These are phyloP conservation scores for Singerocomus rubriflavus DNA, from an alignment of 1,284 basidiomycete species.

Conservation along the genomic window DNA sequence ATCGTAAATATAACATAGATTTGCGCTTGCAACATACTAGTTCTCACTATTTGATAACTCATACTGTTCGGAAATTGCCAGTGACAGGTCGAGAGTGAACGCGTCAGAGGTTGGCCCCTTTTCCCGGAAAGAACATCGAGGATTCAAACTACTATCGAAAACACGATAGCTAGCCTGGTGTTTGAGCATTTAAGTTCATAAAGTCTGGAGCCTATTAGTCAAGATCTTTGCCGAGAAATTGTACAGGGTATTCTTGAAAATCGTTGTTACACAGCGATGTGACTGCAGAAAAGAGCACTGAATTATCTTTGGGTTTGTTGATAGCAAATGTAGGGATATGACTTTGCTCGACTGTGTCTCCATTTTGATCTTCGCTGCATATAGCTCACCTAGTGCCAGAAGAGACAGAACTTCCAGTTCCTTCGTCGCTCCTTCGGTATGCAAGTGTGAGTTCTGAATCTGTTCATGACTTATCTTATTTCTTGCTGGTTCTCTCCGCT, in stretches of 20 bases:
- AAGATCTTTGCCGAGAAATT: neutral
- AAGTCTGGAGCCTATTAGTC: too few relatives aligned
- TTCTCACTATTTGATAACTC: neutral
- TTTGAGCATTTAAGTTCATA: neutral
- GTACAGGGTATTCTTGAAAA: neutral
- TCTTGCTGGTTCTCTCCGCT: constrained; percentile 7
- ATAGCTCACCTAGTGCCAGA: neutral
- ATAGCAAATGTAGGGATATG: too few relatives aligned
- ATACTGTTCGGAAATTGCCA: neutral
- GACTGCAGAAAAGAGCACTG: too few relatives aligned
- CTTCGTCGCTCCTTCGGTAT: neutral
- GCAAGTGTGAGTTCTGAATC: neutral
- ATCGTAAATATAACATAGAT: too few relatives aligned
- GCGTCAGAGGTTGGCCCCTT: neutral
- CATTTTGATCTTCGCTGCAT: neutral
- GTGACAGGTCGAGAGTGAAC: neutral
- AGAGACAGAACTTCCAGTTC: neutral
- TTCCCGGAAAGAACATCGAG: neutral
- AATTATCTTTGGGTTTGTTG: neutral
- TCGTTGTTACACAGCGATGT: too few relatives aligned
- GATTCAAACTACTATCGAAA: neutral
- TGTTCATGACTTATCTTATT: constrained; percentile 3
- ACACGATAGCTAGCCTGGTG: too few relatives aligned
- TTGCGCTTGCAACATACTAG: too few relatives aligned
- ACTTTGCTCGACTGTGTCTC: neutral